Evolutionary conservation across 2,329 filamentous ascomycete species (phyloP).

Genomic region (Ophiocordyceps sinensis): DNA sequence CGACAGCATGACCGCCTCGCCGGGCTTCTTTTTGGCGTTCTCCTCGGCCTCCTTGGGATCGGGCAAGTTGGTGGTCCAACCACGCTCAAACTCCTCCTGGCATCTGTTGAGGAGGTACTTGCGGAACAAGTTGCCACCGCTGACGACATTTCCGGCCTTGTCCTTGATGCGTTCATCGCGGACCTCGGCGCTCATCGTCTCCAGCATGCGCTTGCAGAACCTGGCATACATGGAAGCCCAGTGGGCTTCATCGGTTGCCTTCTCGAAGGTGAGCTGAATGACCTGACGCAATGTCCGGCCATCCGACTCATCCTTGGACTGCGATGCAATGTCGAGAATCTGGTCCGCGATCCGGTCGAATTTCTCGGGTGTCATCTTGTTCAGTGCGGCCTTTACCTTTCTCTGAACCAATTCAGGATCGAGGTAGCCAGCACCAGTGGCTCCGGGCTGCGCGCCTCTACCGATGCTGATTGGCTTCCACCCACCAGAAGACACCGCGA

Average conservation of each 20-base stretch:
- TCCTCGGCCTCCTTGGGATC: conserved; percentile 51
- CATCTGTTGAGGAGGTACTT: conserved; percentile 98
- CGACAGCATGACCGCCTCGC: conserved; percentile 71
- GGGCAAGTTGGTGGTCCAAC: conserved; percentile 84
- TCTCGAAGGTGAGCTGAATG: conserved; percentile 97
- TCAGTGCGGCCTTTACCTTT: conserved; percentile 95
- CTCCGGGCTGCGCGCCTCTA: conserved; percentile 20
- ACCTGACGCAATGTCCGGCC: conserved; percentile 92
- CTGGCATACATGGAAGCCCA: conserved; percentile 99
- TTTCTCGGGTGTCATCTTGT: conserved; percentile 99
- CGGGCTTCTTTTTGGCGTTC: conserved; percentile 32
- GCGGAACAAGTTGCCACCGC: conserved; percentile 86
- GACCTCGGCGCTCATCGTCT: conserved; percentile 88
- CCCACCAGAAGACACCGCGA: conserved; percentile 56
- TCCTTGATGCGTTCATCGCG: conserved; percentile 91
- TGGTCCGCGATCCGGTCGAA: conserved; percentile 92
- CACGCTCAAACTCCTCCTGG: conserved; percentile 96
- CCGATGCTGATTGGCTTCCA: conserved; percentile 78
- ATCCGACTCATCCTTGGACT: conserved; percentile 91
- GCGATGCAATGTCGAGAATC: conserved; percentile 80
- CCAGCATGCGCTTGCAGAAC: conserved; percentile 95
- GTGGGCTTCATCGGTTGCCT: conserved; percentile 94
- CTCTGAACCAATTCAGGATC: conserved; percentile 89
- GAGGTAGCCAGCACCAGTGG: conserved; percentile 41
- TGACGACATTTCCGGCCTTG: conserved; percentile 75